These are phyloP conservation scores for Xylariaceae sp. DNA, from an alignment of 2,329 filamentous ascomycete genomes.

Conservation along the genomic window DNA sequence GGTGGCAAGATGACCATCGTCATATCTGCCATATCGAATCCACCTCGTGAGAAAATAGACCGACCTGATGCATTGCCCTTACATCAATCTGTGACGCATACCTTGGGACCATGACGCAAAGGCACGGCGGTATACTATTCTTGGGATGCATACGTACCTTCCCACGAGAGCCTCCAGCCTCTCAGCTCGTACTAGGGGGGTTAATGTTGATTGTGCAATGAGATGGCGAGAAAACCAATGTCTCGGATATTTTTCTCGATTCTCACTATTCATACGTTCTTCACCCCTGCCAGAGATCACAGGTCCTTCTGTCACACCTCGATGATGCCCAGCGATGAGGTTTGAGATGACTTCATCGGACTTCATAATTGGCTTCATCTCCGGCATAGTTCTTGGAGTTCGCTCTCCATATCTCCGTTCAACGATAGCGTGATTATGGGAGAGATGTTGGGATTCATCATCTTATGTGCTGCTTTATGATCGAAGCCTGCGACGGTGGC, in stretches of 20 bases:
- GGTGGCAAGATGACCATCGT: not conserved
- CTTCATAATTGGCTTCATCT: not conserved
- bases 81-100: constrained; percentile 12
- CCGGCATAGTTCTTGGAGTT: not conserved
- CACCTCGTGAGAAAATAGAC: not conserved
- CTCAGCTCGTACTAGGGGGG: not conserved
- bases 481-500: too few species aligned
- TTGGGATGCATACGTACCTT: not conserved
- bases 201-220: constrained; percentile 1
- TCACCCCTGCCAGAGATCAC: not conserved
- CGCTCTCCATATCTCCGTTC: too few species aligned
- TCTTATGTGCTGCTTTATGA: too few species aligned
- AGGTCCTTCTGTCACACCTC: not conserved
- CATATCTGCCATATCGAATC: not conserved
- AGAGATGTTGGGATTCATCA: too few species aligned
- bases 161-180: constrained; percentile 3
- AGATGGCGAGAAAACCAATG: not conserved
- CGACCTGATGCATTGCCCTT: constrained; percentile 10
- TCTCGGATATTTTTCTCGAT: not conserved
- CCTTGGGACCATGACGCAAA: constrained; percentile 9
- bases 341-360: constrained; percentile 4
- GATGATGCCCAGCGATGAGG: not conserved
- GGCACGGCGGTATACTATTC: not conserved
- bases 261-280: not conserved
- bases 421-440: too few species aligned